Evolutionary conservation across 2,329 filamentous ascomycete species (phyloP), one percentile per base, ranked within the genome.

Genomic region (Fusarium tjaetaba): DNA sequence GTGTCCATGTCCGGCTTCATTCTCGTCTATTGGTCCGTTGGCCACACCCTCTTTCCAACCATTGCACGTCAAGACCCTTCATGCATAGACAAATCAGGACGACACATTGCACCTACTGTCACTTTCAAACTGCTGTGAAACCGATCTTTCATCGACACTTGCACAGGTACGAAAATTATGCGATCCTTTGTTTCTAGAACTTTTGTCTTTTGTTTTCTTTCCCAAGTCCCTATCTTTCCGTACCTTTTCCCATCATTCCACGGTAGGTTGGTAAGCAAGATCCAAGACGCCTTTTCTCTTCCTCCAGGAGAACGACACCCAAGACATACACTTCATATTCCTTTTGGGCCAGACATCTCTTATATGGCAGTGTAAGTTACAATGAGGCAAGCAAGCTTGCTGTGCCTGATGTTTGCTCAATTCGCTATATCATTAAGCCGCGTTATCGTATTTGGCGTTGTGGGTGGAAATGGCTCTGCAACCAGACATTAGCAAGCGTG

Each of bases 381-480:
- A 76, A 67, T 65, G 56, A 59, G 39, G n/a, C 36, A 71, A 62
- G 42, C 58, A 70, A 72, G 60, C 49, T 34, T 52, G 64, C 30
- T 61, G 41, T 72, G 53, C 68, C 45, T 72, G 51, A 28, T 41
- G 30, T 42, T 70, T 73, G 45, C 61, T 70, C 46, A 61, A 49
- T 70, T 74, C 53, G 68, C 58, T 70, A 65, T 62, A 58, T 78
- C 55, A 67, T 82, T 78, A 84, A 78, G 81, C 83, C 63, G 84
- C 83, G 77, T 82, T 80, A 22, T 91, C 85, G 80, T 96, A 96
- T 85, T 94, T 95, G 76, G 89, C 88, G 82, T 92, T 86, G 84
- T 96, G 94, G 52, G 88, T 93, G 63, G 91, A 81, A 81, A 96
- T 95, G 70, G 94, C 93, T 84, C 93, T 94, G 78, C 64, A 66